Conservation (phyloP, 768 basidiomycete genomes). For the Xerocomellus intermedius region DNA sequence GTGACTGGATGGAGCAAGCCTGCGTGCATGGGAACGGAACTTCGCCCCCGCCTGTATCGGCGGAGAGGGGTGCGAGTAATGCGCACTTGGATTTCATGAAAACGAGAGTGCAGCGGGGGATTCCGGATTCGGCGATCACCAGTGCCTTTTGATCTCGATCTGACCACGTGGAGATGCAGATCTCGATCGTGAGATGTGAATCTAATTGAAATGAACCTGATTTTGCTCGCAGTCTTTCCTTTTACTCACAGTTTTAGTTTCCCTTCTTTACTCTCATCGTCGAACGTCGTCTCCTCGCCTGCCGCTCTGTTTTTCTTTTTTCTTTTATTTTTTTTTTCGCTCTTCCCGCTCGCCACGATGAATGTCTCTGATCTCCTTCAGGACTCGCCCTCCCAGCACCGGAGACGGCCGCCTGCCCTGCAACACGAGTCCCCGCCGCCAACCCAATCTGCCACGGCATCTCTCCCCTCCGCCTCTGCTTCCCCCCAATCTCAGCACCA, state of each 20-base stretch:
- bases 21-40: not conserved
- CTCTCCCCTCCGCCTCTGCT: slow-evolving; percentile 28
- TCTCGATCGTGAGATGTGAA: slow-evolving; percentile 35
- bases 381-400: slow-evolving; percentile 64
- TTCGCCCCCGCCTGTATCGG: not conserved
- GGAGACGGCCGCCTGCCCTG: slow-evolving; percentile 29
- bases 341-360: slow-evolving; percentile 36
- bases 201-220: slow-evolving; percentile 36
- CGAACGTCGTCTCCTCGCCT: not conserved
- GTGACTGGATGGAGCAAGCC: no score
- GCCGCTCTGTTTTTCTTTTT: no score
- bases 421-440: slow-evolving; percentile 26
- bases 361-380: slow-evolving; percentile 70
- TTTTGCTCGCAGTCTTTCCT: slow-evolving; percentile 27
- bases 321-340: not conserved
- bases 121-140: slow-evolving; percentile 5
- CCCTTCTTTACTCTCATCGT: slow-evolving; percentile 30
- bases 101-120: no score
- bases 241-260: slow-evolving; percentile 28
- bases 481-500: slow-evolving; percentile 33
- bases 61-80: no score
- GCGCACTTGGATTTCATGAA: no score
- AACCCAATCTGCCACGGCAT: slow-evolving; percentile 26
- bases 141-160: slow-evolving; percentile 30
- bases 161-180: slow-evolving; percentile 27